Evolutionary conservation across 352 stramenopile species (phyloP).

Genomic region (Sclerospora graminicola): DNA sequence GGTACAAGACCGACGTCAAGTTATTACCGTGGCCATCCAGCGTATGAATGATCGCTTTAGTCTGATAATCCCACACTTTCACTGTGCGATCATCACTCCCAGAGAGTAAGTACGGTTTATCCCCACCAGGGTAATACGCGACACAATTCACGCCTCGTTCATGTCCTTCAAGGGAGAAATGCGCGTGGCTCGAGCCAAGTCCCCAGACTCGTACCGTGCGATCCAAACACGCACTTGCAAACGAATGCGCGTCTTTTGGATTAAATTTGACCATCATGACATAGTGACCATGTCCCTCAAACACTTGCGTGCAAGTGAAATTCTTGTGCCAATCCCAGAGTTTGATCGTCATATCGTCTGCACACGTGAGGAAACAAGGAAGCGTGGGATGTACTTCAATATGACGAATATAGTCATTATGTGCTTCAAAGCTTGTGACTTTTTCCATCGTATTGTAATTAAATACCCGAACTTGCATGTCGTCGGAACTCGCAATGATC

Average conservation of each 20-base stretch:
- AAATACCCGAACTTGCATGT: slow-evolving; percentile 96
- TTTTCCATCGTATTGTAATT: slow-evolving; percentile 99
- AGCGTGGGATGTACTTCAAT: slow-evolving; percentile 95
- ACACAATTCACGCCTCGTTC: slow-evolving; percentile 98
- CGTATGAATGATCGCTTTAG: slow-evolving; percentile 98
- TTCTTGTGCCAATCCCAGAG: slow-evolving; percentile 96
- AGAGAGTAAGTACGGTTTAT: slow-evolving; percentile 98
- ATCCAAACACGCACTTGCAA: slow-evolving; percentile 96
- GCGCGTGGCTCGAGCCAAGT: slow-evolving; percentile 85
- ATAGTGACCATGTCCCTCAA: slow-evolving; percentile 95
- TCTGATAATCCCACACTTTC: slow-evolving; percentile 99
- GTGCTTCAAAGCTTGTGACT: slow-evolving; percentile 90
- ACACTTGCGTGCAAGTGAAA: slow-evolving; percentile 68
- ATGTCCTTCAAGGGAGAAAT: slow-evolving; percentile 90
- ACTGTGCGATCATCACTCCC: slow-evolving; percentile 95
- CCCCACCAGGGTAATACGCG: slow-evolving; percentile 97
- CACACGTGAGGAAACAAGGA: slow-evolving; percentile 93
- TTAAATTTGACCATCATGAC: slow-evolving; percentile 99
- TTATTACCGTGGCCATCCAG: slow-evolving; percentile 99
- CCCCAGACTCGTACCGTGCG: slow-evolving; percentile 94
- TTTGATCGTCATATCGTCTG: slow-evolving; percentile 99
- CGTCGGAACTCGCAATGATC: slow-evolving; percentile 92
- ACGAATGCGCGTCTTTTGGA: slow-evolving; percentile 98
- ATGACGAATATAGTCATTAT: slow-evolving; percentile 98
- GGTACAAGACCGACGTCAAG: slow-evolving; percentile 96